A percentile compares a stretch with the other conserved stretches of the same genome.
Conservation (phyloP, 768 basidiomycete genomes). For the Boletus rubropictus region DNA sequence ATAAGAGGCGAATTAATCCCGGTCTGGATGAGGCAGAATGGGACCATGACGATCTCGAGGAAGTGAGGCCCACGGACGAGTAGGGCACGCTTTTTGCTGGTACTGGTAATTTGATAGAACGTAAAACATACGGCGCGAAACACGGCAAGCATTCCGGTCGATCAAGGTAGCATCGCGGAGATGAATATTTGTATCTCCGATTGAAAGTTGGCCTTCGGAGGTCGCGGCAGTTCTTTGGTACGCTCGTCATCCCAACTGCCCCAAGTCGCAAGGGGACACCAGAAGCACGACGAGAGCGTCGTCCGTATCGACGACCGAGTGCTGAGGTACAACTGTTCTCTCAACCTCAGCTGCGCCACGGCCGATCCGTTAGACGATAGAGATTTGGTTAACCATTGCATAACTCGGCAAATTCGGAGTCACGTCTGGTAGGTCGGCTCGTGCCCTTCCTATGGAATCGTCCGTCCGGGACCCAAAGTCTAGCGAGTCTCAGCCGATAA, state of each 20-base stretch:
- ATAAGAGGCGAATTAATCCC: conserved; percentile 72
- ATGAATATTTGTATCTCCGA: conserved; percentile 23
- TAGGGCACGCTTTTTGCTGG: neutral
- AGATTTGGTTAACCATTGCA: conserved; percentile 11
- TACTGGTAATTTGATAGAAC: neutral
- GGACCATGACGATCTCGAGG: conserved; percentile 23
- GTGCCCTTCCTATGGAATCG: conserved; percentile 39
- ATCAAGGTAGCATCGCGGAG: conserved; percentile 13
- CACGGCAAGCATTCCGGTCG: conserved; percentile 5
- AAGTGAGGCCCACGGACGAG: conserved; percentile 10
- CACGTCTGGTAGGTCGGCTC: conserved; percentile 21
- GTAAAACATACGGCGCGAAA: neutral
- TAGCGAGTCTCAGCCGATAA: conserved; percentile 38
- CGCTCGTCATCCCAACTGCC: conserved; percentile 11
- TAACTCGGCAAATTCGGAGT: conserved; percentile 32
- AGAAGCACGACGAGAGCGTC: conserved; percentile 17
- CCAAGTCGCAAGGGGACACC: conserved; percentile 10
- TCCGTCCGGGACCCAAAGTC: conserved; percentile 44
- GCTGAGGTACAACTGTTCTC: conserved; percentile 11
- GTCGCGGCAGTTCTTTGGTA: conserved; percentile 27
- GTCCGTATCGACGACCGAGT: conserved; percentile 5
- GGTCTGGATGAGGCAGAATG: conserved; percentile 38
- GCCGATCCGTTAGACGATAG: conserved; percentile 7
- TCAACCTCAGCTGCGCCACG: conserved; percentile 3
- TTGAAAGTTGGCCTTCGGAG: conserved; percentile 14